Evolutionary conservation across 345 rosid species (phyloP), one percentile per base, ranked within the genome.

Genomic region (Syzygium aromaticum): DNA sequence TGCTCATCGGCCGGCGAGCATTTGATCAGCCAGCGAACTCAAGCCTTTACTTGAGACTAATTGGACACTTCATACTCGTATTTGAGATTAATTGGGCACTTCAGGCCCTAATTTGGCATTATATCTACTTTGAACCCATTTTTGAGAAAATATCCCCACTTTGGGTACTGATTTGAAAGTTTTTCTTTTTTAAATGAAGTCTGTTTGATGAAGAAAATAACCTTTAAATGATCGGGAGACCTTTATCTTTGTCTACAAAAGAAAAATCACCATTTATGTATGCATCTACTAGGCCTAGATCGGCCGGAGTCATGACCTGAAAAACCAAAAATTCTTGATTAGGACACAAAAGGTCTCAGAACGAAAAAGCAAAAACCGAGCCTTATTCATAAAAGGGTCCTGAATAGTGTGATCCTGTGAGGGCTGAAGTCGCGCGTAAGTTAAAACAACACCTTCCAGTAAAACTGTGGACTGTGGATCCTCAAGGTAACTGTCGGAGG

Each of bases 231-330:
- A 89, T 94, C 87, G 94, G 89, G 87, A 97, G 98, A 51, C 98
- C 98, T 21, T 90, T 89, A 86, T 95, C 93, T 91, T 92, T 95
- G 88, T 97, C 93, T 1, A 95, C 96, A 57, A 94, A 93, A 84
- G 98, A 93, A 87, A 94, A 94, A 89, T 95, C 96, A 22, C 97
- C 96, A 88, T 95, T 94, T 86, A 96, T 94, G 85, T 93, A 96
- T 54, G 98, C 94, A 92, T 97, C 98, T 38, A 97, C 98, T 11
- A 97, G 93, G 88, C 98, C 99, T 91, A 97, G 87, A 91, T 97
- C 99, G 19, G 99, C 98, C 89, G 93, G 93, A 85, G 99, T 95
- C 95, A 94, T 95, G 87, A 96, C 94, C 99, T 96, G 89, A 67
- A 33, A 87, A 19, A 6, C 21, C 57, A 38, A 61, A 27, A 51